These are phyloP conservation scores for Chalciporus sphaerocephalus DNA, from an alignment of 768 basidiomycete genomes.

Conservation along the genomic window DNA sequence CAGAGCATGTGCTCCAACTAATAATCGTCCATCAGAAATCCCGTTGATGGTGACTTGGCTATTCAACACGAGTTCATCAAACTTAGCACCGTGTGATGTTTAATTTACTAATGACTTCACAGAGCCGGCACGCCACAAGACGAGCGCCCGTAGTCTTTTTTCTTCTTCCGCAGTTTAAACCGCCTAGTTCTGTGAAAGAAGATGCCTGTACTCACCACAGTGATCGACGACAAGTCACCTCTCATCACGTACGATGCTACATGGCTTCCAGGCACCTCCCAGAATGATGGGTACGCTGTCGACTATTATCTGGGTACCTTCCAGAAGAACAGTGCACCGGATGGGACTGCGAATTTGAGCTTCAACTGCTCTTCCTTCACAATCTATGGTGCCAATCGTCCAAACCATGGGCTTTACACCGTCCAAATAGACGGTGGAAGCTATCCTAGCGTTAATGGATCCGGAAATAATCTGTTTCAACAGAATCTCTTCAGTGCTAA, in stretches of 20 bases:
- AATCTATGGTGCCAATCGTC: conserved; percentile 47
- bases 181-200: not conserved
- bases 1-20: no score
- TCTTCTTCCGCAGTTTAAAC: not conserved
- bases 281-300: conserved; percentile 11
- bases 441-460: conserved; percentile 31
- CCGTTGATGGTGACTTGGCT: no score
- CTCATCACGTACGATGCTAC: conserved; percentile 24
- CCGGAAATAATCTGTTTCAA: conserved; percentile 33
- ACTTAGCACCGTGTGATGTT: not conserved
- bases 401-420: conserved; percentile 44
- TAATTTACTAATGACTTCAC: no score
- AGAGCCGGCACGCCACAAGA: not conserved
- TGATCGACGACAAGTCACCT: conserved; percentile 32
- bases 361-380: conserved; percentile 48
- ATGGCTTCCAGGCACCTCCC: conserved; percentile 23
- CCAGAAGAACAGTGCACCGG: conserved; percentile 30
- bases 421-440: conserved; percentile 38
- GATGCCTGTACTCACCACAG: conserved; percentile 24
- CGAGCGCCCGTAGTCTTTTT: not conserved
- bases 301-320: conserved; percentile 38
- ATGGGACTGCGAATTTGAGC: conserved; percentile 38
- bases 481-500: conserved; percentile 34
- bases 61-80: not conserved
- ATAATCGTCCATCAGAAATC: no score